These are phyloP conservation scores for Fusarium coffeatum DNA, from an alignment of 2,329 filamentous ascomycete species.

Conservation along the genomic window DNA sequence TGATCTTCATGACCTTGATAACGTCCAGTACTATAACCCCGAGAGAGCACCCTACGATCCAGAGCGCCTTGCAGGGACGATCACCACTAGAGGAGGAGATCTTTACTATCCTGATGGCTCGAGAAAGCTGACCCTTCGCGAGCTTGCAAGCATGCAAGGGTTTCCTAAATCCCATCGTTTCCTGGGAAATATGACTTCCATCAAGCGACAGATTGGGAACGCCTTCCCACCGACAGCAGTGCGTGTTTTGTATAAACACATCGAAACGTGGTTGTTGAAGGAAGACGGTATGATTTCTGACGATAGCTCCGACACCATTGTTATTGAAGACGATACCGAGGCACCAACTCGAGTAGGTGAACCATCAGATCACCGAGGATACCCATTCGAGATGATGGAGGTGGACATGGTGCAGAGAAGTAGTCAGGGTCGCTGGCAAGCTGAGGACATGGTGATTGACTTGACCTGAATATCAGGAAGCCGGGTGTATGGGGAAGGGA, in stretches of 20 bases:
- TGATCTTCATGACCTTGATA: slow-evolving; percentile 55
- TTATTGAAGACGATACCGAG: slow-evolving; percentile 44
- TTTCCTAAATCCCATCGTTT: slow-evolving; percentile 75
- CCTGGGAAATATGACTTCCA: slow-evolving; percentile 51
- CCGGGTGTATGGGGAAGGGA: not conserved
- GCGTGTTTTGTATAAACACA: slow-evolving; percentile 60
- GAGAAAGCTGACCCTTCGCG: slow-evolving; percentile 73
- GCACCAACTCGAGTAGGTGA: slow-evolving; percentile 4
- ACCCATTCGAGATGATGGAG: slow-evolving; percentile 45
- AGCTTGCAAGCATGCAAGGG: slow-evolving; percentile 75
- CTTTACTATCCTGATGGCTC: slow-evolving; percentile 74
- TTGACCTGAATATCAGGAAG: slow-evolving; percentile 26
- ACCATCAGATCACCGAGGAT: not conserved
- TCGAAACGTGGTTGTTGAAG: slow-evolving; percentile 59
- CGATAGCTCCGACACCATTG: slow-evolving; percentile 37
- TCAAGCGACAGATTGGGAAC: slow-evolving; percentile 79
- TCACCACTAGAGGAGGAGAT: slow-evolving; percentile 72
- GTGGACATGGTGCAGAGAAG: slow-evolving; percentile 13
- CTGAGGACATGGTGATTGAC: slow-evolving; percentile 36
- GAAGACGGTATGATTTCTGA: slow-evolving; percentile 54
- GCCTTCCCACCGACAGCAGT: slow-evolving; percentile 76
- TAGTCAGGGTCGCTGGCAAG: not conserved
- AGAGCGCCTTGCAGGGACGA: slow-evolving; percentile 63
- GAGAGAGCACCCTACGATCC: slow-evolving; percentile 57
- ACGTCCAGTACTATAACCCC: slow-evolving; percentile 45